Percentiles rank a stretch among this genome's conserved stretches.
These are phyloP conservation scores for Nothopassalora personata DNA, from an alignment of 2,329 filamentous ascomycete genomes.

Conservation along the genomic window DNA sequence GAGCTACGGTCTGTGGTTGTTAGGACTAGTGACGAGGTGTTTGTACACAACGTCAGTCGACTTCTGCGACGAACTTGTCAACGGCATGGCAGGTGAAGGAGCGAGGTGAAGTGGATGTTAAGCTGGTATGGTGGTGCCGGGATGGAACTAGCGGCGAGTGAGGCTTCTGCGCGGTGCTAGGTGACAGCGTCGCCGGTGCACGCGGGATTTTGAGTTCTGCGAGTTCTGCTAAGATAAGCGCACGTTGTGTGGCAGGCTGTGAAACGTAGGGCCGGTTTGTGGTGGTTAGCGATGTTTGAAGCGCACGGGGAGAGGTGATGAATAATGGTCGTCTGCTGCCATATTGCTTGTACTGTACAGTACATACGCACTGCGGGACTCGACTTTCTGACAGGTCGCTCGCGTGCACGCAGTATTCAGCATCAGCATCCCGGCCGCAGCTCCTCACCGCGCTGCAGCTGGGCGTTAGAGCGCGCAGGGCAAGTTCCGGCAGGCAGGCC, in stretches of 20 bases:
- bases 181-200: neutral
- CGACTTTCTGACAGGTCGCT: neutral
- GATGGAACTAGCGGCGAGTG: neutral
- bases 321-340: neutral
- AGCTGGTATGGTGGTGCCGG: neutral
- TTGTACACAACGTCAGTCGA: neutral
- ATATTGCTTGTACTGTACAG: too few species aligned
- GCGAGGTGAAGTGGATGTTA: neutral
- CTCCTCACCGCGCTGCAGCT: neutral
- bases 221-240: neutral
- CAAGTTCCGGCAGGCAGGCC: neutral
- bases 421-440: neutral
- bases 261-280: constrained; percentile 1
- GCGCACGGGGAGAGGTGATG: neutral
- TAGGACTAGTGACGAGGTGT: neutral
- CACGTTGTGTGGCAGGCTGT: neutral
- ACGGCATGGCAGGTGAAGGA: neutral
- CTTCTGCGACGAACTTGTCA: neutral
- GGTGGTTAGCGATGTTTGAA: neutral
- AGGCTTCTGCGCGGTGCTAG: neutral
- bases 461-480: neutral
- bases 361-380: neutral
- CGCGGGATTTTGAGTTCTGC: neutral
- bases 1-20: neutral
- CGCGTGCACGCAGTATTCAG: neutral